phyloP scores from a whole-genome alignment of 371 early-diverging fungal species.

The Fennellomyces sp. region DNA sequence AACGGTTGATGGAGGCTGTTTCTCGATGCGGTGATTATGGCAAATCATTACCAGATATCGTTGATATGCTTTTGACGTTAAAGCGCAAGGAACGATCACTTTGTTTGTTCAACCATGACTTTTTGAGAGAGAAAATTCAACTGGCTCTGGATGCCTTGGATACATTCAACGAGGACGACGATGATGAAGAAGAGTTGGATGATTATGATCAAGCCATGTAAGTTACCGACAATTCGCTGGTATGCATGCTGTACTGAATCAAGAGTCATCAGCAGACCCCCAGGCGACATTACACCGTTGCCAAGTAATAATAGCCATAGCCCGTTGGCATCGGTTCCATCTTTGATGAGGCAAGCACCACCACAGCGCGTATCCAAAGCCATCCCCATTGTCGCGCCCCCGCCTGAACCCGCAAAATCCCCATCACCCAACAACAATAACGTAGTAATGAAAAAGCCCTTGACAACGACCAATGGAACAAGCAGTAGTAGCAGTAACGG shows the following conservation, averaged over 20 bases:
- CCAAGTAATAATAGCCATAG: constrained; percentile 7
- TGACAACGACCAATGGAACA: constrained; percentile 11
- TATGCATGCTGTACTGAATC: too few species aligned
- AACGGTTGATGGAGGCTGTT: constrained; percentile 47
- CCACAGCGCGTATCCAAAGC: constrained; percentile 39
- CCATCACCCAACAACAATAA: constrained; percentile 3
- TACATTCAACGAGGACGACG: constrained; percentile 32
- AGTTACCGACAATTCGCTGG: background rate
- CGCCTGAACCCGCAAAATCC: constrained; percentile 8
- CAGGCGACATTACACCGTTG: background rate
- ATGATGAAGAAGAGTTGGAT: constrained; percentile 15
- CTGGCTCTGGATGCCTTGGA: constrained; percentile 47
- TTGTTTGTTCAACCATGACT: constrained; percentile 54
- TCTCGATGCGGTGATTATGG: constrained; percentile 38
- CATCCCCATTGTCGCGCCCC: constrained; percentile 33
- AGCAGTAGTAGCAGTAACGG: background rate
- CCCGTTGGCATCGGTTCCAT: background rate
- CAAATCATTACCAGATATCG: constrained; percentile 38
- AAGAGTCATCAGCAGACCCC: background rate
- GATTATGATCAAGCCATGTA: constrained; percentile 12
- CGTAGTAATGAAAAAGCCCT: too few species aligned
- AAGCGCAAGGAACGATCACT: constrained; percentile 50
- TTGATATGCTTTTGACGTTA: constrained; percentile 53
- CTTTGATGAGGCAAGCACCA: background rate
- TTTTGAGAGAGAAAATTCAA: constrained; percentile 43